phyloP scores from a whole-genome alignment of 805 yeast genomes.

The Candida sakaeoensis region DNA sequence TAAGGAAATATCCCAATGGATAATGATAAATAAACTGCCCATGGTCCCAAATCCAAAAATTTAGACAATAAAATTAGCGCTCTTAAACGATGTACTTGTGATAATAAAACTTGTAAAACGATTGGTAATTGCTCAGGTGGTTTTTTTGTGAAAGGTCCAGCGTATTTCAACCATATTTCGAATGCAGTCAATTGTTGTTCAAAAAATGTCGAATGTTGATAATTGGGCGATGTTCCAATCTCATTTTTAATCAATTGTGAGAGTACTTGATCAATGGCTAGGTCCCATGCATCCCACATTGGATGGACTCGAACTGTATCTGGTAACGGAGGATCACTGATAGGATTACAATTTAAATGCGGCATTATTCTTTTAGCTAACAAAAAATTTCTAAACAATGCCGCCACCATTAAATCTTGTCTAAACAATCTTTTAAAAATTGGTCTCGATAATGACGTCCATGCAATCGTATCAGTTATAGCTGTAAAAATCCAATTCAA shows the following conservation, averaged over 20 bases:
- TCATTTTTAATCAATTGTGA: conserved; percentile 54
- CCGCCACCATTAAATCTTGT: conserved; percentile 96
- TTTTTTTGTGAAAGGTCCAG: conserved; percentile 72
- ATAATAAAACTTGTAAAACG: conserved; percentile 83
- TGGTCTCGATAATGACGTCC: conserved; percentile 88
- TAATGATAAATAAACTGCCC: conserved; percentile 92
- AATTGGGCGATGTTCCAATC: conserved; percentile 35
- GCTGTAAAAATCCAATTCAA: conserved; percentile 97
- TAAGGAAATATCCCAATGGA: conserved; percentile 96
- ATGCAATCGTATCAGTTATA: conserved; percentile 95
- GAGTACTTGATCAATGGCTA: conserved; percentile 91
- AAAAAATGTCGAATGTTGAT: conserved; percentile 89
- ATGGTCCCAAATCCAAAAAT: conserved; percentile 91
- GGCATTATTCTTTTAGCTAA: conserved; percentile 94
- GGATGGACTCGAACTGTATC: conserved; percentile 76
- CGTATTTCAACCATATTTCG: conserved; percentile 89
- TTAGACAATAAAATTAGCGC: conserved; percentile 81
- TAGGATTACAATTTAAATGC: conserved; percentile 86
- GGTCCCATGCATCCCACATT: conserved; percentile 98
- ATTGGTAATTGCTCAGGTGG: conserved; percentile 96
- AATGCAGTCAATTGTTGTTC: conserved; percentile 96
- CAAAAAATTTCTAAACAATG: conserved; percentile 86
- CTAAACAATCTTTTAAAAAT: conserved; percentile 86
- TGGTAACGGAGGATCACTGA: conserved; percentile 90
- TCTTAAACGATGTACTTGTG: conserved; percentile 89